Base-by-base conservation (phyloP, 495 filamentous ascomycete species). In the Daldinia grandis region DNA sequence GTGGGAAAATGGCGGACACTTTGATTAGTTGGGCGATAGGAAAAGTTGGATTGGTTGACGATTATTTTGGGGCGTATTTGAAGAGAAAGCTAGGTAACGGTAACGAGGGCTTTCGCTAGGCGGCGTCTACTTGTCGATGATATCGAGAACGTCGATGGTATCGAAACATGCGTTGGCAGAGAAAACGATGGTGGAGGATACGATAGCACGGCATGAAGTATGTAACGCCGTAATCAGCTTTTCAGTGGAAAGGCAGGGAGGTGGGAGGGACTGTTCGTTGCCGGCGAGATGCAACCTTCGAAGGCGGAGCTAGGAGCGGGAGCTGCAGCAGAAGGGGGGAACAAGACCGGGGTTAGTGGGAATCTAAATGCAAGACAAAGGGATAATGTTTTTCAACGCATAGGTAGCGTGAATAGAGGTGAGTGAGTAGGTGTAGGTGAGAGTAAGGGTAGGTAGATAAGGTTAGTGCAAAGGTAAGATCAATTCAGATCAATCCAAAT, bases 141-240 rank as follows among this genome's bases (percentile, higher is more conserved):
- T 56, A 47, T 63, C 64, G 60, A 66, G 61, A 69, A 28, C 24
- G 58, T 49, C 62, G 62, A 64, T 37, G 50, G 47, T 63, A 59
- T 64, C 64, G 69, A 64, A 68, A 56, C 56, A 59, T 65, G 64
- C 64, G 64, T 56, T 64, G 56, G 33, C 31, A 65, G 40, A 38
- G 35, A 68, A 58, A 74, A 66, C 27, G 71, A 70, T 74, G 47
- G 66, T 70, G 59, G 40, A 69, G 35, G 24, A 66, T 53, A 62
- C 19, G 66, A 74, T 74, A 33, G 53, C 62, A 74, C 71, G 66
- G 66, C 66, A 74, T 73, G 65, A 66, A 66, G 71, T 67, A 62
- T 58, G 66, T 73, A 62, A 70, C 66, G 63, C 71, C 62, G 66
- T 71, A 64, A 67, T 70, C 54, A 64, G 33, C 53, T 62, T 74